Base-by-base conservation (phyloP, 768 basidiomycete species). In the Amylocystis lapponica region DNA sequence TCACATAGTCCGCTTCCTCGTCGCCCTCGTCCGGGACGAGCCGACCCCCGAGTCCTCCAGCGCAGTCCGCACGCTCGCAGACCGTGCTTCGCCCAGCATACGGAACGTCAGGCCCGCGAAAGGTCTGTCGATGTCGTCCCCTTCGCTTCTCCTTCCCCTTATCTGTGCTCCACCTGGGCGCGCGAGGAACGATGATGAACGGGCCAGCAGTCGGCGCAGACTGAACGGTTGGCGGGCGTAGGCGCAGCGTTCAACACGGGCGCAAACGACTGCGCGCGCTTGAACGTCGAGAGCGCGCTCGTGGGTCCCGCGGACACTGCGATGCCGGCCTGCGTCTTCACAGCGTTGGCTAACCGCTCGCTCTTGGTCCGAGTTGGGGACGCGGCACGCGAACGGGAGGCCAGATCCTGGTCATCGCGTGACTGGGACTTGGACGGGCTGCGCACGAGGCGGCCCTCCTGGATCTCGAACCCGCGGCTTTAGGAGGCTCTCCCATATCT, bases 401-500 rank as follows among this genome's bases (percentile, higher is more conserved):
- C n/a, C 14, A 13, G 39, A 19, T 25, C 31, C 23, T 48, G 51
- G n/a, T n/a, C n/a, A n/a, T n/a, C n/a, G 10, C 45, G 36, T 31
- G 56, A 43, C 54, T 59, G 45, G 2, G 65, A 62, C 43, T 79
- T 82, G 3, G 73, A 70, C 1, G 82, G 81, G 46, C 78, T 83
- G 19, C 77, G 73, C 5, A 83, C 58, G 37, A 88, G 71, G 49
- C 75, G 71, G 8, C 79, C 77, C 17, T 67, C 69, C 16, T 72
- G 62, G 42, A 86, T 61, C 49, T 79, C 73, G 59, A 81, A 86
- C 9, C 86, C 86, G 8, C 21, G 74, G 66, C 43, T 75, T 72
- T 22, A 89, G 72, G 20, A 89, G 76, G 48, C 73, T 73, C 38
- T 75, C 70, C 86, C 86, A 89, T 7, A 88, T 70, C 45, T 80